phyloP scores from a whole-genome alignment of 495 filamentous ascomycete genomes.

The Daldinia loculata region DNA sequence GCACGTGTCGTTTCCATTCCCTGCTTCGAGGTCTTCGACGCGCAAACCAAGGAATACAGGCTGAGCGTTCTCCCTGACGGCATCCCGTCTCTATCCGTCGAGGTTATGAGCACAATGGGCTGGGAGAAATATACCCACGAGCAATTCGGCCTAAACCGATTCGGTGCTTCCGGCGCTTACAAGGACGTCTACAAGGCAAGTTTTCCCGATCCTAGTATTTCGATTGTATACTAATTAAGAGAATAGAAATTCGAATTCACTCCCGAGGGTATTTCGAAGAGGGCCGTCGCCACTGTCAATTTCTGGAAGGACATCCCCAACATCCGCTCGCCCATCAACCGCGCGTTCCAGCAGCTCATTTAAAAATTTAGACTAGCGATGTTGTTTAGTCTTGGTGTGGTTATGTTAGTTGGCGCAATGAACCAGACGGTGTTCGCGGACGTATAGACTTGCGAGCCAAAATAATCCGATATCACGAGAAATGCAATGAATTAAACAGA shows the following conservation, averaged over 20 bases:
- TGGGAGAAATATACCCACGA: conserved; percentile 99
- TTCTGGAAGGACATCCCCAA: conserved; percentile 95
- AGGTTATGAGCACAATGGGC: conserved; percentile 90
- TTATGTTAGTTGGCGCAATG: conserved; percentile 32
- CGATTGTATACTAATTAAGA: conserved; percentile 45
- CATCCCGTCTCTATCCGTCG: conserved; percentile 91
- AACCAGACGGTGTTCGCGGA: conserved; percentile 30
- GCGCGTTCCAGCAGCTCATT: conserved; percentile 87
- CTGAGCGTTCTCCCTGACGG: conserved; percentile 91
- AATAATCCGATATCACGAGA: conserved; percentile 28
- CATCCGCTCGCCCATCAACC: conserved; percentile 93
- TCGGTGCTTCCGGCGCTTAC: conserved; percentile 95
- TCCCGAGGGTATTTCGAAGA: conserved; percentile 93
- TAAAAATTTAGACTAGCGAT: conserved; percentile 55
- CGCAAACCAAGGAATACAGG: conserved; percentile 91
- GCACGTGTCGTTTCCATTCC: conserved; percentile 96
- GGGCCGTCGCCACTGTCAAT: conserved; percentile 86
- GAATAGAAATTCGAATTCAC: conserved; percentile 98
- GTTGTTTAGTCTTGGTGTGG: conserved; percentile 23
- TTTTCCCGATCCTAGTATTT: conserved; percentile 22
- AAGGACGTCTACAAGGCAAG: conserved; percentile 96
- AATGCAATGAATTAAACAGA: conserved; percentile 25
- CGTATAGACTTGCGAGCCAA: conserved; percentile 41
- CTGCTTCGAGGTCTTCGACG: conserved; percentile 97
- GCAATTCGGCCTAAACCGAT: conserved; percentile 98